Evolutionary conservation across 768 basidiomycete genomes (phyloP).

Genomic region (Pleurotus citrinopileatus): DNA sequence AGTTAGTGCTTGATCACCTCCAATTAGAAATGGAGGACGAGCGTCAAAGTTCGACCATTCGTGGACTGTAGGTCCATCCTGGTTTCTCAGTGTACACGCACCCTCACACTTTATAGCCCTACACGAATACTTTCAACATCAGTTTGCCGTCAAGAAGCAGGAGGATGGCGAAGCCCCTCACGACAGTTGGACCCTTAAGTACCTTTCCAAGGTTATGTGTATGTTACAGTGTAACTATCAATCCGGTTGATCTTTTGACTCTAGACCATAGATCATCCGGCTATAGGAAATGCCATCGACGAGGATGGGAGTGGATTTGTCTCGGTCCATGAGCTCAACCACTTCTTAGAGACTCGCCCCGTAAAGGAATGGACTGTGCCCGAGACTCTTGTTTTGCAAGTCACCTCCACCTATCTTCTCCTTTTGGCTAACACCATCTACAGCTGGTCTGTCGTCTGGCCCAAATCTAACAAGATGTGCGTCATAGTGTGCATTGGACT

Average conservation of each 20-base stretch:
- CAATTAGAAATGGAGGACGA: slow-evolving; percentile 23
- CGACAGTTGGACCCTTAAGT: slow-evolving; percentile 22
- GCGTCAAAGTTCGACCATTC: slow-evolving; percentile 20
- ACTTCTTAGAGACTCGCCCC: slow-evolving; percentile 12
- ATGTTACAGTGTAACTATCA: not conserved
- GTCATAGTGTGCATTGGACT: not conserved
- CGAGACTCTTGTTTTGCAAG: slow-evolving; percentile 9
- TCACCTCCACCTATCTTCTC: not conserved
- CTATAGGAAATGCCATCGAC: slow-evolving; percentile 19
- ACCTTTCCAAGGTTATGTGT: slow-evolving; percentile 22
- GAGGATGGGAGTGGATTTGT: slow-evolving; percentile 20
- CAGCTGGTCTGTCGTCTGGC: slow-evolving; percentile 9
- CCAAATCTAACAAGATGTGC: not conserved
- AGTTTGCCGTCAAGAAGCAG: slow-evolving; percentile 12
- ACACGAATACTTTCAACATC: slow-evolving; percentile 15
- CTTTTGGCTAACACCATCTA: not conserved
- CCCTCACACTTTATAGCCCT: slow-evolving; percentile 10
- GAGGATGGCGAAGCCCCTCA: slow-evolving; percentile 10
- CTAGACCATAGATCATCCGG: slow-evolving; percentile 13
- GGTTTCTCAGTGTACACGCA: too few species aligned
- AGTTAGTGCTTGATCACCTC: too few species aligned
- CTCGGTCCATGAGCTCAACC: slow-evolving; percentile 18
- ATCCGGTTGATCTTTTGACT: not conserved
- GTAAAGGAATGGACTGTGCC: slow-evolving; percentile 8
- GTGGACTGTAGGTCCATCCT: slow-evolving; percentile 18